Base-by-base conservation (phyloP, 495 filamentous ascomycete genomes). In the Trypethelium eluteriae region DNA sequence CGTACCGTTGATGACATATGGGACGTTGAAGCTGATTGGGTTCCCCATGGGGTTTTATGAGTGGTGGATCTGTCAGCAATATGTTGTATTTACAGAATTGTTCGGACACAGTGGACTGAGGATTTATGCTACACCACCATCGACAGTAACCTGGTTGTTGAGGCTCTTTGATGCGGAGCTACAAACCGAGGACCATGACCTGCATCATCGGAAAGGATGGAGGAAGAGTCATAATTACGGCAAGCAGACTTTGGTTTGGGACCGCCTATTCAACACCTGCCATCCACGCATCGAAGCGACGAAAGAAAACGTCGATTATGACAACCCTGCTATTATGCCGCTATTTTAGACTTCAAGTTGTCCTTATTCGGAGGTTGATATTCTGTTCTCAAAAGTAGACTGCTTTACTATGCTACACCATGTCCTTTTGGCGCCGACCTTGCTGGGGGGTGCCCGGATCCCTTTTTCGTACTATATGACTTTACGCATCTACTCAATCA, bases 211-310 rank as follows among this genome's bases (percentile, higher is more conserved):
- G 38, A 64, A 64, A 39, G 63, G 63, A 12, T 46, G 63, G 63
- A 64, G 49, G 35, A 64, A 64, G 3, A 64, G 63, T 46, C 34
- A 64, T 25, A 64, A 64, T 46, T 64, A 64, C 35, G 63, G 63
- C 63, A 64, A 64, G 49, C 63, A 64, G 63, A 64, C 63, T 35
- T 35, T 39, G 11, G n/a, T 64, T n/a, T 64, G 63, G 63, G 63
- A 64, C 49, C 63, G 63, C 49, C 38, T 39, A 12, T 64, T 64
- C 44, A 46, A 46, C 16, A 64, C 63, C 16, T 35, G 38, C 44
- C 38, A 53, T 18, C 49, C 49, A 53, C 49, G 49, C 49, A 53
- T 53, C 16, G 49, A 53, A 18, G 49, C 49, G 5, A 18, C n/a
- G 12, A 53, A 53, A 53, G 49, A 18, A 12, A 53, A 53, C 25